A percentile compares a stretch with the other conserved stretches of the same genome.
Evolutionary conservation across 495 filamentous ascomycete species (phyloP).

Genomic region (Apiosordaria backusii): DNA sequence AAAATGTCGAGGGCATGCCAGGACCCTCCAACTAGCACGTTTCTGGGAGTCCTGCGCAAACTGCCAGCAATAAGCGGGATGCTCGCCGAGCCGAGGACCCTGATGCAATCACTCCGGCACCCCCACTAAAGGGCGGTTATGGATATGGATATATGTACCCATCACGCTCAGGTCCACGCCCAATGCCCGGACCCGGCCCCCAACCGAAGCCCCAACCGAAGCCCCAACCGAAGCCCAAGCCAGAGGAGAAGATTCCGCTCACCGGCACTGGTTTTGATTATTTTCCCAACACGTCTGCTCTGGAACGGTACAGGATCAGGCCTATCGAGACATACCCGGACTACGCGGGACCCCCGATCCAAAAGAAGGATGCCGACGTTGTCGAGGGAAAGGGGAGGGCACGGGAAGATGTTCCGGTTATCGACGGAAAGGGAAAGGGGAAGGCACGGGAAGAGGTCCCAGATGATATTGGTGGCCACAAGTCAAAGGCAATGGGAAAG

Average conservation of each 20-base stretch:
- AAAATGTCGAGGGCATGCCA: neutral
- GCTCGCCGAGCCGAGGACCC: neutral
- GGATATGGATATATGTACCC: too few species aligned
- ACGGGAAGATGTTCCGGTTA: too few species aligned
- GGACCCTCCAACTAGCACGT: neutral
- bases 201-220: too few species aligned
- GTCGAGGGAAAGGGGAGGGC: neutral
- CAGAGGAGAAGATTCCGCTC: neutral
- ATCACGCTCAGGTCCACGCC: too few species aligned
- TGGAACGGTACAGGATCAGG: neutral
- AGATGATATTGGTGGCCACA: too few species aligned
- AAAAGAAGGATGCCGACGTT: neutral
- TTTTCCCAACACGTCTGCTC: neutral
- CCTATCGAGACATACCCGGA: neutral
- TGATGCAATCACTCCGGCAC: neutral
- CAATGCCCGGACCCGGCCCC: too few species aligned
- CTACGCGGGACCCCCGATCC: neutral
- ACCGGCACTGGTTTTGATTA: neutral
- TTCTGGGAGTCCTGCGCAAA: neutral
- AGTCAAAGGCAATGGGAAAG: too few species aligned
- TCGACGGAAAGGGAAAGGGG: too few species aligned
- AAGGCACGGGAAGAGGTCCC: too few species aligned
- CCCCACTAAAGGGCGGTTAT: neutral
- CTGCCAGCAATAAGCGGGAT: neutral
- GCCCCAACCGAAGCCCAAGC: too few species aligned